A percentile compares a stretch with the other conserved stretches of the same genome.
These are phyloP conservation scores for Kluyveromyces wickerhamii DNA, from an alignment of 805 yeast species.

Conservation along the genomic window DNA sequence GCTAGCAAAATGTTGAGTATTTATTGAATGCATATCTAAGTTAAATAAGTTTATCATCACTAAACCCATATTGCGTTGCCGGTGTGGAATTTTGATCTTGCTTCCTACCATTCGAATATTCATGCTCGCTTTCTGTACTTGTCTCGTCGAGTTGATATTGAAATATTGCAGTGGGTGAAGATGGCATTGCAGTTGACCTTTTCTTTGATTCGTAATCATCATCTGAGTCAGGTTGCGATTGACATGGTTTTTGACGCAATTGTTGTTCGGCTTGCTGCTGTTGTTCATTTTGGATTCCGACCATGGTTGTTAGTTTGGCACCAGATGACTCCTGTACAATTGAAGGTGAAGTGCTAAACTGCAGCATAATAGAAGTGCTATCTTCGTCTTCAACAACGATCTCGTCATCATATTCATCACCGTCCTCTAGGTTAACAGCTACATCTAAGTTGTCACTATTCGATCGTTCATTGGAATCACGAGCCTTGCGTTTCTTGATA, in stretches of 20 bases:
- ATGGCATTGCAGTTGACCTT: conserved; percentile 23
- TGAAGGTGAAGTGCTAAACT: conserved; percentile 15
- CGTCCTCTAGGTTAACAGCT: not conserved
- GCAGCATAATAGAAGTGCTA: conserved; percentile 13
- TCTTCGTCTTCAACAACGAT: conserved; percentile 18
- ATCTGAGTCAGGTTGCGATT: conserved; percentile 1
- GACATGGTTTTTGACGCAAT: not conserved
- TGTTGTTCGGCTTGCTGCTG: conserved; percentile 9
- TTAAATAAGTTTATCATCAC: conserved; percentile 7
- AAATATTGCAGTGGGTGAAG: conserved; percentile 28
- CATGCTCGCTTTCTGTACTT: conserved; percentile 8
- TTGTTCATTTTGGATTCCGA: not conserved
- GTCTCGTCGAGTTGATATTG: conserved; percentile 14
- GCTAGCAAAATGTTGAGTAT: no score
- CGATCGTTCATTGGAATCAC: not conserved
- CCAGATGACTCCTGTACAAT: not conserved
- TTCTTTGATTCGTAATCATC: conserved; percentile 12
- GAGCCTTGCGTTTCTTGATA: conserved; percentile 1
- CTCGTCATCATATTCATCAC: conserved; percentile 8
- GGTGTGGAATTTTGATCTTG: conserved; percentile 21
- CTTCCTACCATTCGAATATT: conserved; percentile 9
- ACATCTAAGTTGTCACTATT: not conserved
- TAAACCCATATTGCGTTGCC: conserved; percentile 17
- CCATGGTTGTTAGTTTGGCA: not conserved
- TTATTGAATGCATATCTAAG: no score